Evolutionary conservation across 2,329 filamentous ascomycete species (phyloP).

Genomic region (Aspergillus calidoustus): DNA sequence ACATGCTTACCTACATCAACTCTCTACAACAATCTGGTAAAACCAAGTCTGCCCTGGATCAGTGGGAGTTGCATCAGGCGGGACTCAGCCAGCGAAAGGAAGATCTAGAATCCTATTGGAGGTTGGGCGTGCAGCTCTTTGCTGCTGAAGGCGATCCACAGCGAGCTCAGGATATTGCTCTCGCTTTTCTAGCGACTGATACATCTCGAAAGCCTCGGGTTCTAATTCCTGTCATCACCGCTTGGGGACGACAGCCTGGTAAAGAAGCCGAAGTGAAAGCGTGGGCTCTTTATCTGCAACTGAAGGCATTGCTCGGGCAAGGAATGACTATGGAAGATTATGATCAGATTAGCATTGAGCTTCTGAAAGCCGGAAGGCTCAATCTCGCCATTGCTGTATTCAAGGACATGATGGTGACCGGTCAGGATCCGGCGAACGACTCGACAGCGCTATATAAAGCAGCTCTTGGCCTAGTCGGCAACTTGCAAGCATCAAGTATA

Average conservation of each 20-base stretch:
- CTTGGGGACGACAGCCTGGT: constrained; percentile 61
- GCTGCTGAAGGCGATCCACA: constrained; percentile 52
- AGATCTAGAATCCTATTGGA: constrained; percentile 49
- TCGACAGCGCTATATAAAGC: constrained; percentile 51
- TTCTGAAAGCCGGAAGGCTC: constrained; percentile 68
- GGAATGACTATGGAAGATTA: constrained; percentile 74
- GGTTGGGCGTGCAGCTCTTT: constrained; percentile 57
- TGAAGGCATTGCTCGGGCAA: constrained; percentile 64
- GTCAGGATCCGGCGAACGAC: constrained; percentile 50
- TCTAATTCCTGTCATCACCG: constrained; percentile 69
- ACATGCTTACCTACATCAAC: constrained; percentile 71
- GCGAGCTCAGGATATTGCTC: constrained; percentile 55
- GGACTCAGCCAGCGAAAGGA: constrained; percentile 54
- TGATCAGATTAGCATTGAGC: constrained; percentile 72
- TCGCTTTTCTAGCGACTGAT: constrained; percentile 45
- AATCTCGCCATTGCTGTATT: constrained; percentile 76
- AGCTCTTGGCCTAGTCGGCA: constrained; percentile 45
- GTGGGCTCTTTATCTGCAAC: constrained; percentile 68
- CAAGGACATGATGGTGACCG: constrained; percentile 83
- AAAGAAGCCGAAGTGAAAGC: constrained; percentile 60
- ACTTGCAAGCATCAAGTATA: constrained; percentile 47
- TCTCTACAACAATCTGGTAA: constrained; percentile 68
- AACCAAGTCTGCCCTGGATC: constrained; percentile 62
- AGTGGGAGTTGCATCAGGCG: constrained; percentile 64
- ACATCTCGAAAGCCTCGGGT: constrained; percentile 50